These are phyloP conservation scores for Galeopsis tetrahit DNA, from an alignment of 257 asterid genomes.

Conservation along the genomic window DNA sequence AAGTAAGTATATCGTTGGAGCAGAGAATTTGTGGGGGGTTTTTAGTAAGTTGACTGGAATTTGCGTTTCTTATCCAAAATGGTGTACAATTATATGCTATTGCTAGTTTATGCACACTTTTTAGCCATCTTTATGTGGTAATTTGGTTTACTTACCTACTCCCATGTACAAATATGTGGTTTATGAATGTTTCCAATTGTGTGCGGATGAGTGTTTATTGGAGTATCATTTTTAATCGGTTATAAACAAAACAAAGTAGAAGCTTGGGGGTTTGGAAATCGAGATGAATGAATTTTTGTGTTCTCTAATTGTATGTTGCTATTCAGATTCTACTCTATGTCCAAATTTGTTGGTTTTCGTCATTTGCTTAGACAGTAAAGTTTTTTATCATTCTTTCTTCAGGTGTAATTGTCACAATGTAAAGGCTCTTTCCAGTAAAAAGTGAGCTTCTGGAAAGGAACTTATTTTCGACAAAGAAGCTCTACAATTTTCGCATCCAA, in stretches of 20 bases:
- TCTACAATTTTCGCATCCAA: slow-evolving; percentile 33
- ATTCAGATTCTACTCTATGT: background rate
- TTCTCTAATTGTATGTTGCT: background rate
- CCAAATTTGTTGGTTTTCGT: slow-evolving; percentile 20
- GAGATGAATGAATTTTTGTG: background rate
- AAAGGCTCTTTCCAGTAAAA: slow-evolving; percentile 29
- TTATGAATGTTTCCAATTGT: slow-evolving; percentile 1
- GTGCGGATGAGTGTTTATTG: background rate
- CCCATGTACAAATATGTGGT: background rate
- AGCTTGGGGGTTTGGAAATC: background rate
- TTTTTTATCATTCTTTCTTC: slow-evolving; percentile 31
- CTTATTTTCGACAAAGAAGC: slow-evolving; percentile 36
- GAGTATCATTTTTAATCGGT: background rate
- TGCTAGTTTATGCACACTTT: background rate
- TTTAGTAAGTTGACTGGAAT: background rate
- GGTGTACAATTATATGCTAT: slow-evolving; percentile 10
- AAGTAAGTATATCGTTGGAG: background rate
- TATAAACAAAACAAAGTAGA: background rate
- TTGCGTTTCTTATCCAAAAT: background rate
- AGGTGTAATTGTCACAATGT: slow-evolving; percentile 40
- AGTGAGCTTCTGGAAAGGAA: slow-evolving; percentile 42
- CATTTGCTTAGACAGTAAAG: slow-evolving; percentile 20
- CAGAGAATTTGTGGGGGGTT: background rate
- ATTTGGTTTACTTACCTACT: background rate
- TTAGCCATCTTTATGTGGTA: background rate